Evolutionary conservation across 2,329 filamentous ascomycete genomes (phyloP).

Genomic region (Fusarium sp.): DNA sequence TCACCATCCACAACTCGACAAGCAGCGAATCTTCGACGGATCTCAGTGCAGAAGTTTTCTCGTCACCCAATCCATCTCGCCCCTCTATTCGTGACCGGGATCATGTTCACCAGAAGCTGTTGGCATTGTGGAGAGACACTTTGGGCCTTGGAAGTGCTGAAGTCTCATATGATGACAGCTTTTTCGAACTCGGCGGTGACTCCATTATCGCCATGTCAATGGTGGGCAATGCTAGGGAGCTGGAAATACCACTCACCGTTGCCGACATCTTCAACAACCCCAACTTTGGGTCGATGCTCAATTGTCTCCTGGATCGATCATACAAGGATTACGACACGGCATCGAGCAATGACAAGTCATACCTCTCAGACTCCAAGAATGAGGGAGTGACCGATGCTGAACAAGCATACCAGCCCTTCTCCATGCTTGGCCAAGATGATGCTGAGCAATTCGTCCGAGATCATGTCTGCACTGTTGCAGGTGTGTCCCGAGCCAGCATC

Average conservation of each 20-base stretch:
- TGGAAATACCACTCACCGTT: constrained; percentile 25
- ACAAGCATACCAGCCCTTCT: constrained; percentile 12
- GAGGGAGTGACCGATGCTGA: neutral
- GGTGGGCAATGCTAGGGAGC: constrained; percentile 26
- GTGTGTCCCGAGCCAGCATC: constrained; percentile 36
- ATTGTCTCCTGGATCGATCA: constrained; percentile 12
- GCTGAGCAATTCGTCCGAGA: constrained; percentile 22
- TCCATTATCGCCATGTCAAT: constrained; percentile 39
- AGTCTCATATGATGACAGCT: constrained; percentile 22
- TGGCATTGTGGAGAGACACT: constrained; percentile 19
- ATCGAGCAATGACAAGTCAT: constrained; percentile 3
- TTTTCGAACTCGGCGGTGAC: constrained; percentile 33
- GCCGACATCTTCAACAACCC: constrained; percentile 38
- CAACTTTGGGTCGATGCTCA: constrained; percentile 17
- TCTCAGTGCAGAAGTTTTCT: constrained; percentile 1
- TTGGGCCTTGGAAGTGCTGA: constrained; percentile 1
- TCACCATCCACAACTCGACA: neutral
- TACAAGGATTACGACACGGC: constrained; percentile 16
- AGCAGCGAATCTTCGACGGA: constrained; percentile 17
- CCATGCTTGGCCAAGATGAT: constrained; percentile 1
- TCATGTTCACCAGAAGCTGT: constrained; percentile 20
- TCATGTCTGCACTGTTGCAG: constrained; percentile 25
- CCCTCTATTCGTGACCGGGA: constrained; percentile 1
- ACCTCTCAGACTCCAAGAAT: neutral
- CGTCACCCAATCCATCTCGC: constrained; percentile 2